Evolutionary conservation across 164 flowering plant species (phyloP).

Genomic region (Cinnamomum chago): DNA sequence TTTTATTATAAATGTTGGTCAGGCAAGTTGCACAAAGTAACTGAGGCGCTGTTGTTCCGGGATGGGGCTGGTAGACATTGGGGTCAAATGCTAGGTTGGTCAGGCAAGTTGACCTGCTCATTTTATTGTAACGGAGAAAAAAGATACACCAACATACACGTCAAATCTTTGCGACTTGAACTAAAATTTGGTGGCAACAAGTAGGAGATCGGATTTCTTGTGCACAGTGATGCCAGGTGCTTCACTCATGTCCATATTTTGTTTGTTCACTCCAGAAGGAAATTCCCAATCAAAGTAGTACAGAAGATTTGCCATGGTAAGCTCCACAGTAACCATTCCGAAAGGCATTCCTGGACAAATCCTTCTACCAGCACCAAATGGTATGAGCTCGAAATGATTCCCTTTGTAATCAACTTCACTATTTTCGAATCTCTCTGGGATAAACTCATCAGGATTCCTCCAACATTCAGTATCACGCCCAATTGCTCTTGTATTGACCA

Average conservation of each 20-base stretch:
- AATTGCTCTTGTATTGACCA: background rate
- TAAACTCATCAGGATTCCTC: background rate
- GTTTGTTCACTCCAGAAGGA: conserved; percentile 34
- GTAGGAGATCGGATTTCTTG: conserved; percentile 22
- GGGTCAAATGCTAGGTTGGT: no score
- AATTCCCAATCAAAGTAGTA: conserved; percentile 41
- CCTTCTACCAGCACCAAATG: conserved; percentile 1
- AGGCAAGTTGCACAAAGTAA: no score
- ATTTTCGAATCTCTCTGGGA: background rate
- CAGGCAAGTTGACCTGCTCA: no score
- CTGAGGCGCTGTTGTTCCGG: no score
- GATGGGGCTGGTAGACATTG: no score
- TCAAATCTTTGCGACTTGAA: background rate
- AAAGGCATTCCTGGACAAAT: background rate
- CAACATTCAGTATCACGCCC: background rate
- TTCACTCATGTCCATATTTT: conserved; percentile 41
- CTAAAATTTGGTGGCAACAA: background rate
- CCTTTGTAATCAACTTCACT: conserved; percentile 2
- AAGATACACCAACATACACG: no score
- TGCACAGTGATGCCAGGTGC: conserved; percentile 21
- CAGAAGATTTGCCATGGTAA: conserved; percentile 39
- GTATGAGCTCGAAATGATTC: background rate
- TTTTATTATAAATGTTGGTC: no score
- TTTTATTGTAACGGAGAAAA: no score
- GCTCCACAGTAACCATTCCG: conserved; percentile 13